A percentile compares a stretch with the other conserved stretches of the same genome.
These are phyloP conservation scores for Cucurbitaria berberidis DNA, from an alignment of 2,329 filamentous ascomycete genomes.

Conservation along the genomic window DNA sequence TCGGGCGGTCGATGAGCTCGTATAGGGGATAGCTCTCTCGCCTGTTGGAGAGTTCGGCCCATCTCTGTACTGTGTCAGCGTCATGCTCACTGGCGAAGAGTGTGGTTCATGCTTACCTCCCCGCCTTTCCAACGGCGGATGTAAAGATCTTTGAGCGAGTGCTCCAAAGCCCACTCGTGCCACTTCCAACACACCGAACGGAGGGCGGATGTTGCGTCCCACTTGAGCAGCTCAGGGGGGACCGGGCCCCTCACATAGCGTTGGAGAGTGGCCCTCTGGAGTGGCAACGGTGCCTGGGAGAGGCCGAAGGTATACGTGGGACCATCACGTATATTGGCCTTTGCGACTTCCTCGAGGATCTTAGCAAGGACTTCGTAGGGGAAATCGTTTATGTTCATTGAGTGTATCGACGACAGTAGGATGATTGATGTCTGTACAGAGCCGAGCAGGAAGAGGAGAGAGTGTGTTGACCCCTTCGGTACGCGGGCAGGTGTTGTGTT, in stretches of 20 bases:
- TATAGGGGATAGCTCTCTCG: conserved; percentile 55
- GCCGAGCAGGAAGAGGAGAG: conserved; percentile 13
- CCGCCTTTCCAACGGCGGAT: conserved; percentile 60
- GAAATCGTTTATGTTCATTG: conserved; percentile 58
- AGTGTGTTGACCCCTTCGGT: conserved; percentile 11
- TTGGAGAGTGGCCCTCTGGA: conserved; percentile 53
- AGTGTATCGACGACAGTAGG: conserved; percentile 22
- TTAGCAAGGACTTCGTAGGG: conserved; percentile 59
- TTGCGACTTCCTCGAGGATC: conserved; percentile 58
- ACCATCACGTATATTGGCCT: conserved; percentile 55
- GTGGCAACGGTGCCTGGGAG: conserved; percentile 55
- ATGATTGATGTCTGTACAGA: conserved; percentile 15
- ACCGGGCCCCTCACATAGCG: conserved; percentile 60
- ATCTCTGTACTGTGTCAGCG: conserved; percentile 51
- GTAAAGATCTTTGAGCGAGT: conserved; percentile 59
- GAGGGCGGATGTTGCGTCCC: conserved; percentile 58
- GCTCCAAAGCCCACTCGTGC: conserved; percentile 61
- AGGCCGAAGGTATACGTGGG: conserved; percentile 61
- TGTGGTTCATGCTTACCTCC: conserved; percentile 35
- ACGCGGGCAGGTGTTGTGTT: conserved; percentile 7
- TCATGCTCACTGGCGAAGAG: background rate
- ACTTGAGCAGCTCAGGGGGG: conserved; percentile 58
- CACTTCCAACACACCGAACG: conserved; percentile 58
- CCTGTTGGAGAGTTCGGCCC: conserved; percentile 55
- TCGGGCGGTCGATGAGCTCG: conserved; percentile 55